Conservation (phyloP, 2,329 filamentous ascomycete species). For the Lasiodiplodia theobromae region DNA sequence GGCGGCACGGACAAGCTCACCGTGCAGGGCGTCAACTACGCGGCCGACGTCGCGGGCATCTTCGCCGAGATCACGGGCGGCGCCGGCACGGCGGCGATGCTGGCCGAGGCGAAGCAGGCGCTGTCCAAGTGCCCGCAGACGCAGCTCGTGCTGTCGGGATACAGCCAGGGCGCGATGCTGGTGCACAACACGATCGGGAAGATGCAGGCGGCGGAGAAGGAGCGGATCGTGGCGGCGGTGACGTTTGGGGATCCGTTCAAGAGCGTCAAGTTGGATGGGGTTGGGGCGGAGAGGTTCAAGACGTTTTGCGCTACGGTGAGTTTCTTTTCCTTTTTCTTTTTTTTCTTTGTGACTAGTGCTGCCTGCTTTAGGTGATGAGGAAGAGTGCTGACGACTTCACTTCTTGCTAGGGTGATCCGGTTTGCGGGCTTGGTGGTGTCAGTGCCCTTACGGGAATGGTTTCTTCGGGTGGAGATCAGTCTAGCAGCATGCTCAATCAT, state of each 20-base stretch:
- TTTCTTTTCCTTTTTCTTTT: rapidly evolving
- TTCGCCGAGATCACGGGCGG: conserved; percentile 17
- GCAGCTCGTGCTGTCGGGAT: conserved; percentile 56
- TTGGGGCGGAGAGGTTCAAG: conserved; percentile 13
- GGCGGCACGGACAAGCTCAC: conserved; percentile 53
- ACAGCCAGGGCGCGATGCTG: conserved; percentile 47
- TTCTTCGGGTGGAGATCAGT: conserved; percentile 19
- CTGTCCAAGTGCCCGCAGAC: conserved; percentile 53
- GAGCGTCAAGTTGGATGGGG: conserved; percentile 7
- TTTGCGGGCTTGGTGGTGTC: conserved; percentile 18
- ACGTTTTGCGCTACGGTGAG: conserved; percentile 26
- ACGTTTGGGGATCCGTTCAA: conserved; percentile 48
- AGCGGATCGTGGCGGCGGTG: conserved; percentile 36
- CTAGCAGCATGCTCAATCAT: conserved; percentile 13
- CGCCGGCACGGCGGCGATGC: conserved; percentile 44
- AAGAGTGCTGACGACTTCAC: neutral
- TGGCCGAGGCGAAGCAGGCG: conserved; percentile 51
- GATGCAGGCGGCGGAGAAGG: neutral
- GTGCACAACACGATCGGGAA: conserved; percentile 34
- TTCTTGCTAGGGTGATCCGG: conserved; percentile 4
- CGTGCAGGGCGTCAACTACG: conserved; percentile 63
- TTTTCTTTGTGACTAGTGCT: too few species aligned
- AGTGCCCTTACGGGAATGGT: conserved; percentile 11
- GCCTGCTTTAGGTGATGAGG: neutral
- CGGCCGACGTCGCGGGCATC: conserved; percentile 50